Base-by-base conservation (phyloP, 2,329 filamentous ascomycete species). In the Malbranchea zuffiana region DNA sequence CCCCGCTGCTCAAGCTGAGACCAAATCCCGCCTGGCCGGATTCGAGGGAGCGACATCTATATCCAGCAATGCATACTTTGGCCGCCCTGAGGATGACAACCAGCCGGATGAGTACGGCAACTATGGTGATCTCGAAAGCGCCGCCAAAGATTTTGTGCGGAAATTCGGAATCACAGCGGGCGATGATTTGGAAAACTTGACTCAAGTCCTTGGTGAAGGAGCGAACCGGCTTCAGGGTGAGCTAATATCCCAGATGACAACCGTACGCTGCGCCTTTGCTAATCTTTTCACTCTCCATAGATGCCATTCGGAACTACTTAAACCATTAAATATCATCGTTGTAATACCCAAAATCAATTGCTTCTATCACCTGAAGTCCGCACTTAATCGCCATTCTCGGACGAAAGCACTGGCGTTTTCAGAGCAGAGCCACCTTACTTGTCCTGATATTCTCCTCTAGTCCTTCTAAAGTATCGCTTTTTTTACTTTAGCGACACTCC, bases 61-160 rank as follows among this genome's bases (percentile, higher is more conserved):
- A 60, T 95, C 87, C 5, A 93, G 84, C 41, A 98, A 96, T 60
- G 85, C 85, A 38, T 98, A 96, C 71, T 98, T 98, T 60, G 90
- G 90, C 43, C 81, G 88, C 35, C 80, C 85, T 2, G 90, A 98
- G 55, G 82, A 87, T 16, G 82, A 92, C 49, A 65, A 72, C 20
- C 68, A 68, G 39, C 56, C 61, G 2, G 83, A 87, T 44, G 84
- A 84, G 28, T 53, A 56, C 23, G 60, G 58, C 16, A 68, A 74
- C 30, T 95, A 94, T 47, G 86, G 87, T 31, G 87, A 95, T 53
- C 67, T 98, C 41, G 90, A 98, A 64, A 72, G 68, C n/a, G 86
- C 86, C 0, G 90, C 90, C 42, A 94, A 90, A 67, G 90, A 98
- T 61, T 93, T 96, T 63, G 79, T 96, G 20, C 78, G 90, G 54